Base-by-base conservation (phyloP, 345 rosid genomes). In the Syzygium oleosum region DNA sequence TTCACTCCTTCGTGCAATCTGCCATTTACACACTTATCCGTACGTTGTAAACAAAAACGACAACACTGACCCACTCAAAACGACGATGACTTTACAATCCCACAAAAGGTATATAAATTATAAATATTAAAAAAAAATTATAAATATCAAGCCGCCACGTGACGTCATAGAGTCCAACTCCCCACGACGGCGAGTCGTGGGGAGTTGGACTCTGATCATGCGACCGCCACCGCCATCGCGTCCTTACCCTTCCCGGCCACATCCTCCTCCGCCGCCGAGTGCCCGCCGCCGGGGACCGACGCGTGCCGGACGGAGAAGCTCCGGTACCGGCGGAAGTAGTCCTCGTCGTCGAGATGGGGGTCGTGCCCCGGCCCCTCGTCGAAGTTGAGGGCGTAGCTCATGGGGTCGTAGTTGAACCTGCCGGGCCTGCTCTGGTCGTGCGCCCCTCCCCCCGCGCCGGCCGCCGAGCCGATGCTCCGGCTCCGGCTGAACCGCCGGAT, bases 331-430 rank as follows among this genome's bases (percentile, higher is more conserved):
- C 90, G 91, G 83, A 51, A 16, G 31, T 88, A 85, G 52, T 88
- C 92, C 14, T 89, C 88, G 25, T 90, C 92, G 87, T 90, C 92
- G 53, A 90, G 90, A n/a, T 92, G 87, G 9, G 88, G 91, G 13
- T 84, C 84, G 56, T 86, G 86, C 55, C 85, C 51, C 21, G 63
- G 43, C 7, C 94, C 96, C 55, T 95, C 95, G 88, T 96, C 99
- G 92, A 98, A 97, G 86, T 98, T 98, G 87, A 98, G 89, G 23
- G 98, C 89, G 90, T 98, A 96, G 85, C 98, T 95, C 91, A 96
- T 61, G 29, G 98, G 95, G 89, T 96, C 99, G 92, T 98, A 98
- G n/a, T 94, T 98, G 90, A 91, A 95, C 84, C 91, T 90, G 65
- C 96, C 98, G 46, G 90, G 93, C 51, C 93, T 87, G 59, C 89